Evolutionary conservation across 2,329 filamentous ascomycete genomes (phyloP).

Genomic region (Calycina marina): DNA sequence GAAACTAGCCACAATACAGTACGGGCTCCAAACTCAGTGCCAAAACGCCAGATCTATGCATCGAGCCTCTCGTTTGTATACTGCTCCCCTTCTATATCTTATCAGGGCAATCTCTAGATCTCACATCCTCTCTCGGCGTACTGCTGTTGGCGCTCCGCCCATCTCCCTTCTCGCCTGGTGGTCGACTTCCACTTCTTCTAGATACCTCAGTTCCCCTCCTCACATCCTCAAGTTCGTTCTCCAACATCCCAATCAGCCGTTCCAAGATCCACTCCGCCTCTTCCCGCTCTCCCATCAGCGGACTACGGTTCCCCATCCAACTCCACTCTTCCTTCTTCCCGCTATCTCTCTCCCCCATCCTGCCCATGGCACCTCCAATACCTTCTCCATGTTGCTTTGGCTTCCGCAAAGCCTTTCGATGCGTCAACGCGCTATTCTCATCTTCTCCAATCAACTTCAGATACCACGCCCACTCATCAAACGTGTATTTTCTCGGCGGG

Average conservation of each 20-base stretch:
- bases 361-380: constrained; percentile 5
- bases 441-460: constrained; percentile 1
- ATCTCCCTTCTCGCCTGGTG: too few species aligned
- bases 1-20: too few species aligned
- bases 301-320: constrained; percentile 56
- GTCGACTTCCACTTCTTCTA: too few species aligned
- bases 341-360: constrained; percentile 20
- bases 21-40: too few species aligned
- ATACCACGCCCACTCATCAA: constrained; percentile 1
- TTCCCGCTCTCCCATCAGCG: constrained; percentile 51
- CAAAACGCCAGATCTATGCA: too few species aligned
- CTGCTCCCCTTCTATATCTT: too few species aligned
- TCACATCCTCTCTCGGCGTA: not conserved
- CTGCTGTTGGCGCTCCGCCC: too few species aligned
- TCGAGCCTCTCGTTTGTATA: too few species aligned
- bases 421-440: not conserved
- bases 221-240: constrained; percentile 19
- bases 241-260: constrained; percentile 41
- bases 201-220: constrained; percentile 14
- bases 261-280: constrained; percentile 65
- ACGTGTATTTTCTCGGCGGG: constrained; percentile 31
- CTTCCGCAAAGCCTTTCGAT: not conserved
- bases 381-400: constrained; percentile 1
- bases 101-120: not conserved
- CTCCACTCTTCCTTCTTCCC: constrained; percentile 40